Evolutionary conservation across 108 stramenopile genomes (phyloP).

Genomic region (Fragilariopsis cylindrus): DNA sequence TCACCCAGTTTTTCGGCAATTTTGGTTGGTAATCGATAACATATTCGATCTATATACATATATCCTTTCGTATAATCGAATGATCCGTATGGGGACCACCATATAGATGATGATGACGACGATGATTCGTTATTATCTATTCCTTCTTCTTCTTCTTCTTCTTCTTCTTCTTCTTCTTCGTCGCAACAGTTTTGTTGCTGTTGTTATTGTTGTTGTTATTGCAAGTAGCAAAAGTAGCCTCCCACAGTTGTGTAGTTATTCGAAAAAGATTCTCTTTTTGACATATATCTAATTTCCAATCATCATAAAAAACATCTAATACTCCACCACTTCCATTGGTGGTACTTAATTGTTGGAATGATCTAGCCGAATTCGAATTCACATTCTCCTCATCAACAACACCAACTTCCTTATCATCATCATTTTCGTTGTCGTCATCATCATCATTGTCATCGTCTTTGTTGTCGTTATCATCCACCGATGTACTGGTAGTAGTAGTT

Average conservation of each 20-base stretch:
- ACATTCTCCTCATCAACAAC: constrained; percentile 10
- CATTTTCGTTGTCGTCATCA: background rate
- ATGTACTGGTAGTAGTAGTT: background rate
- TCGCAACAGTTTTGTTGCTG: too few relatives aligned
- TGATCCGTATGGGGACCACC: constrained; percentile 82
- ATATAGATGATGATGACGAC: too few relatives aligned
- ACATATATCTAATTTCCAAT: constrained; percentile 80
- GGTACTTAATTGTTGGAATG: constrained; percentile 55
- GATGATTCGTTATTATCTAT: too few relatives aligned
- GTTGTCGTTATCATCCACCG: constrained; percentile 14
- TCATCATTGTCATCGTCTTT: background rate
- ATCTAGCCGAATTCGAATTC: constrained; percentile 40
- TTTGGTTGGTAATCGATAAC: constrained; percentile 79
- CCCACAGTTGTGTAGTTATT: constrained; percentile 79
- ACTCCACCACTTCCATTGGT: constrained; percentile 91
- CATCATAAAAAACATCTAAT: constrained; percentile 85
- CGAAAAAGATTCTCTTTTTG: constrained; percentile 61
- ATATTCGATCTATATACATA: constrained; percentile 88
- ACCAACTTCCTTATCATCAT: background rate
- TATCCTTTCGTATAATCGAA: constrained; percentile 72
- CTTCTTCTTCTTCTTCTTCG: too few relatives aligned
- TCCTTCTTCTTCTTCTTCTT: too few relatives aligned
- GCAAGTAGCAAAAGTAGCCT: constrained; percentile 23
- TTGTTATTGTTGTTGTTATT: too few relatives aligned
- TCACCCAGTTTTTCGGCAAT: constrained; percentile 63